Evolutionary conservation across 495 filamentous ascomycete species (phyloP).

Genomic region (Daldinia vernicosa): DNA sequence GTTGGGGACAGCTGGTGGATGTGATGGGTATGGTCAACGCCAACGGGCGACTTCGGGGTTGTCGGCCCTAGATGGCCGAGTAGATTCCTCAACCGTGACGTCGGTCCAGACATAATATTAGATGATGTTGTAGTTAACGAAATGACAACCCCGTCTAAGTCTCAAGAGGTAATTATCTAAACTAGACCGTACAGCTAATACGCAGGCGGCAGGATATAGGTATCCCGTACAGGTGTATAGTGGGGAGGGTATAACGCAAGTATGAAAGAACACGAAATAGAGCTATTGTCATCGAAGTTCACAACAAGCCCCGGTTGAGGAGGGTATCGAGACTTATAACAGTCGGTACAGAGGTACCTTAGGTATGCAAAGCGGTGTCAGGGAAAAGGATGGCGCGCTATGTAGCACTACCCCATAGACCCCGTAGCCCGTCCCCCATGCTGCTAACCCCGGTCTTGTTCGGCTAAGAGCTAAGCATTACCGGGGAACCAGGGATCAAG

Average conservation of each 20-base stretch:
- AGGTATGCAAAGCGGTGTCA: background rate
- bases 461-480: constrained; percentile 2
- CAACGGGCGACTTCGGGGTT: constrained; percentile 47
- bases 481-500: constrained; percentile 4
- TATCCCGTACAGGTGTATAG: background rate
- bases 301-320: background rate
- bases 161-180: background rate
- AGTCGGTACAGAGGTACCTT: background rate
- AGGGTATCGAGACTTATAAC: constrained; percentile 6
- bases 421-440: background rate
- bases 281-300: background rate
- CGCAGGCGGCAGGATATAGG: background rate
- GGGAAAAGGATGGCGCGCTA: background rate
- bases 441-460: background rate
- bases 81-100: constrained; percentile 62
- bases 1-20: constrained; percentile 88
- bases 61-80: constrained; percentile 67
- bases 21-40: constrained; percentile 65
- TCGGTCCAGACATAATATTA: constrained; percentile 55
- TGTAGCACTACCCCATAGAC: background rate
- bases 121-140: background rate
- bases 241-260: background rate
- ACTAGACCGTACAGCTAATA: background rate
- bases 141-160: background rate
- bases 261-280: background rate